Evolutionary conservation across 768 basidiomycete genomes (phyloP).

Genomic region (Tulasnella sp.): DNA sequence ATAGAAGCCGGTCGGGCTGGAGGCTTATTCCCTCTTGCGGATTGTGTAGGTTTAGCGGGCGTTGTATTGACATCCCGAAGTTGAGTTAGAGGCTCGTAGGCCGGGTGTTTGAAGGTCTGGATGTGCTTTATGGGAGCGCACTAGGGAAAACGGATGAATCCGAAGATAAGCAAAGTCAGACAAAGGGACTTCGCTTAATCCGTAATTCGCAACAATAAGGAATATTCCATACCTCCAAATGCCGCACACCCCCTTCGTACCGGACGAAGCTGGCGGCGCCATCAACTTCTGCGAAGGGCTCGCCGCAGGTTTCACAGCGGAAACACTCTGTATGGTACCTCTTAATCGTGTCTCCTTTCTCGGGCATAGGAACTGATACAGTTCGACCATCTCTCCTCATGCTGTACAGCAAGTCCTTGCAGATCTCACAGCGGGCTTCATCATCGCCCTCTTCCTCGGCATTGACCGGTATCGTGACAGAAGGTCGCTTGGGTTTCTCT

Average conservation of each 20-base stretch:
- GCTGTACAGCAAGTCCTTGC: slow-evolving; percentile 56
- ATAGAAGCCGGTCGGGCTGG: slow-evolving; percentile 5
- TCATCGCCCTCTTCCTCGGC: slow-evolving; percentile 32
- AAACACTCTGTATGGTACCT: slow-evolving; percentile 72
- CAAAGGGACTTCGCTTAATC: background rate
- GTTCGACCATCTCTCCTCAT: slow-evolving; percentile 52
- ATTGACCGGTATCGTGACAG: slow-evolving; percentile 10
- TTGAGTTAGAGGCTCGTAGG: slow-evolving; percentile 1
- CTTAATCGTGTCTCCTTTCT: background rate
- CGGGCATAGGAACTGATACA: slow-evolving; percentile 57
- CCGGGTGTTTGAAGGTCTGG: slow-evolving; percentile 6
- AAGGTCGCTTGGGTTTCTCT: background rate
- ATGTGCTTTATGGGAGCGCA: slow-evolving; percentile 13
- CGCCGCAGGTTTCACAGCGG: slow-evolving; percentile 62
- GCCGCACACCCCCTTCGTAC: slow-evolving; percentile 61
- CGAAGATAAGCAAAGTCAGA: slow-evolving; percentile 15
- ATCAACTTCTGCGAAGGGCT: slow-evolving; percentile 58
- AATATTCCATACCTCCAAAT: slow-evolving; percentile 51
- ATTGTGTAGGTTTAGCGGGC: background rate
- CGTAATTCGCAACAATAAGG: slow-evolving; percentile 23
- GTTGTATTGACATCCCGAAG: slow-evolving; percentile 5
- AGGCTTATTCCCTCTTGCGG: background rate
- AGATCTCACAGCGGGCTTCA: slow-evolving; percentile 57
- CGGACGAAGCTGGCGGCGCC: slow-evolving; percentile 72
- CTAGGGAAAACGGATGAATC: background rate